Conservation (phyloP, 768 basidiomycete species). For the Russula sp. region DNA sequence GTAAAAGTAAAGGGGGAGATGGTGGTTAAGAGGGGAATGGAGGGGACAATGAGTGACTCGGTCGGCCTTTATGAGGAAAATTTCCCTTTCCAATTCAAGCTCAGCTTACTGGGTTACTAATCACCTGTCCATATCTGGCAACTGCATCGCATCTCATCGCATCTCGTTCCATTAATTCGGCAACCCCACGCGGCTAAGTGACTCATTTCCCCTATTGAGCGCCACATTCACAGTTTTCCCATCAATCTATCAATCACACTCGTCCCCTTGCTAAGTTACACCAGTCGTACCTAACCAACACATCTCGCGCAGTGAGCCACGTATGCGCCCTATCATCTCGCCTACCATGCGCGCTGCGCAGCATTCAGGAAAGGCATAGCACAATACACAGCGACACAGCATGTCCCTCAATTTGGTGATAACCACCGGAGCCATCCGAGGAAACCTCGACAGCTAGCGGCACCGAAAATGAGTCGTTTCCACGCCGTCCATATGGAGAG, state of each 20-base stretch:
- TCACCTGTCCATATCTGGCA: constrained; percentile 5
- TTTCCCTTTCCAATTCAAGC: constrained; percentile 28
- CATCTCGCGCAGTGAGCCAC: constrained; percentile 4
- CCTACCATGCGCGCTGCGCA: neutral
- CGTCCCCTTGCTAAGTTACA: neutral
- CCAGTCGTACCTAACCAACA: no score
- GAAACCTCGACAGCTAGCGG: constrained; percentile 17
- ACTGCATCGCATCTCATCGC: neutral
- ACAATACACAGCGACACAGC: constrained; percentile 9
- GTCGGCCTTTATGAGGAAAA: constrained; percentile 22
- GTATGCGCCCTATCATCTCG: neutral
- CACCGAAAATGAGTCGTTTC: constrained; percentile 23
- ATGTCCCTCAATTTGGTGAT: constrained; percentile 6
- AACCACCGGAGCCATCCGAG: constrained; percentile 15
- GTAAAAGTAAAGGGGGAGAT: neutral
- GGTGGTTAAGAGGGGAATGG: constrained; percentile 12
- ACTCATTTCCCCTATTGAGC: constrained; percentile 3
- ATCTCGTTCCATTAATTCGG: neutral
- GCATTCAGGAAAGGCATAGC: neutral
- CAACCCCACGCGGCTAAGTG: neutral
- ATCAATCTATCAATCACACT: neutral
- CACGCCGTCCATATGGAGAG: constrained; percentile 11
- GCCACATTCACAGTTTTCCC: neutral
- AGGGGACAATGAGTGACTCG: constrained; percentile 18
- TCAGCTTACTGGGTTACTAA: constrained; percentile 20